phyloP scores from a whole-genome alignment of 257 asterid genomes.

The Dorcoceras hygrometricum region DNA sequence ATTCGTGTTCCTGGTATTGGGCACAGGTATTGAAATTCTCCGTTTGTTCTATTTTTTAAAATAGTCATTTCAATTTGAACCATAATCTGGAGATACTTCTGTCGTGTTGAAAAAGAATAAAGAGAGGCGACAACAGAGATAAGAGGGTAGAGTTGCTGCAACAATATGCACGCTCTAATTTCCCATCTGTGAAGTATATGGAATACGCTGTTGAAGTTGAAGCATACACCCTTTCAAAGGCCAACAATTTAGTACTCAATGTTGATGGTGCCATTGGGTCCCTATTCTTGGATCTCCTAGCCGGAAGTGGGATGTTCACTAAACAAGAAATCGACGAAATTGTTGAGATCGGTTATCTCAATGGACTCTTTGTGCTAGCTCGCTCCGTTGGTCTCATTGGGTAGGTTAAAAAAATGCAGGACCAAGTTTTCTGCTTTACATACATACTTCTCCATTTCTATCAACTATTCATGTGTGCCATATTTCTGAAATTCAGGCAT shows the following conservation, averaged over 20 bases:
- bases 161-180: slow-evolving; percentile 74
- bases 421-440: background rate
- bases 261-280: slow-evolving; percentile 99
- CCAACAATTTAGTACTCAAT: slow-evolving; percentile 91
- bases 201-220: slow-evolving; percentile 98
- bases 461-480: background rate
- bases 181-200: slow-evolving; percentile 97
- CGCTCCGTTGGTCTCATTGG: slow-evolving; percentile 99
- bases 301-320: slow-evolving; percentile 99
- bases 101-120: slow-evolving; percentile 51
- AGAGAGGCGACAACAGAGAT: slow-evolving; percentile 99
- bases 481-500: slow-evolving; percentile 53
- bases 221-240: slow-evolving; percentile 87
- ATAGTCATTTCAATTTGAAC: slow-evolving; percentile 13
- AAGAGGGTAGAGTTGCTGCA: slow-evolving; percentile 94
- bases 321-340: slow-evolving; percentile 94
- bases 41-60: slow-evolving; percentile 1
- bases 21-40: slow-evolving; percentile 66
- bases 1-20: slow-evolving; percentile 99
- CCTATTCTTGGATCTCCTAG: slow-evolving; percentile 96
- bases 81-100: slow-evolving; percentile 21
- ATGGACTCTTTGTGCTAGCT: slow-evolving; percentile 95
- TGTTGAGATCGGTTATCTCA: slow-evolving; percentile 87
- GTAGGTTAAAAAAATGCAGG: slow-evolving; percentile 39
- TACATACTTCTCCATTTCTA: background rate